Evolutionary conservation across 495 filamentous ascomycete genomes (phyloP), one percentile per base, ranked within the genome.

Genomic region (Aspergillus bridgeri): DNA sequence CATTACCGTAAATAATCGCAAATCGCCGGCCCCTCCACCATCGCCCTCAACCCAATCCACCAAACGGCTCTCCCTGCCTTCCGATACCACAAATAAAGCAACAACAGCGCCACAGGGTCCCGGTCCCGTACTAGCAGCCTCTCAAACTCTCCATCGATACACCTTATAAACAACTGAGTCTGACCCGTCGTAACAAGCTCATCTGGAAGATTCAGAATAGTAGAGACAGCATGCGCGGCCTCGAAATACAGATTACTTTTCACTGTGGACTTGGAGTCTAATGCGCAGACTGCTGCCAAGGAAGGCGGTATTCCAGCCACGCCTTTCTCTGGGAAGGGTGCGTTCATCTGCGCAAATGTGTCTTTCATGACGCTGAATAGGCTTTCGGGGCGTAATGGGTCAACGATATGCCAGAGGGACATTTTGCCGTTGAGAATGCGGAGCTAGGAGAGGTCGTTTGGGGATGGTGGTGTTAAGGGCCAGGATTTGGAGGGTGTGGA

Each of bases 71-170:
- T 61, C 56, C 67, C 52, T 59, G 63, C 65, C 61, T 76, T 76
- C 15, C 61, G 53, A 50, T 77, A 81, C 78, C 78, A 81, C 18
- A 77, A 57, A 64, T 72, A 76, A 0, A 81, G 64, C 61, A 81
- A 60, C 58, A 81, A 59, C 0, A 81, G 66, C 5, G 78, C 74
- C 5, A 63, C 47, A 23, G 77, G 74, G 33, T 80, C 75, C 57
- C n/a, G n/a, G n/a, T 59, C 78, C 21, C 51, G 19, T 55, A 54
- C 55, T 8, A 79, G 62, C 48, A 79, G 60, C 0, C 45, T 44
- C 62, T 70, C 58, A 44, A 75, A 79, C 23, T 46, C 0, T 3
- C 62, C 65, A 52, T 63, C 48, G 21, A 75, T 66, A 57, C 47
- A 56, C 6, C 61, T 51, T 20, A 59, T 61, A 29, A 77, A 73